A percentile compares a stretch with the other conserved stretches of the same genome.
phyloP scores from a whole-genome alignment of 805 yeast species.

The Tetrapisispora fleetii region DNA sequence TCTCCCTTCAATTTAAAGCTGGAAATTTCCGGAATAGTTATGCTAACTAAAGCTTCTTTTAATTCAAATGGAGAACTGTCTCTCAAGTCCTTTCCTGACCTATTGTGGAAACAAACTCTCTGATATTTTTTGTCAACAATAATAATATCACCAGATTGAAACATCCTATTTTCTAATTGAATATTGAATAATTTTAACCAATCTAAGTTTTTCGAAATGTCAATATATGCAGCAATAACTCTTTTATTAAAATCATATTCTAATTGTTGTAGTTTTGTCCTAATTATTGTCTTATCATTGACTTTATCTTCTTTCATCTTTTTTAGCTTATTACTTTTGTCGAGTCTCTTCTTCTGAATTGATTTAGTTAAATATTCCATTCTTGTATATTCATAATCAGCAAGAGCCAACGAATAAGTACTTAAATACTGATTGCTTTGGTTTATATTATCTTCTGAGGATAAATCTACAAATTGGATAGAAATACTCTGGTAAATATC shows the following conservation, averaged over 20 bases:
- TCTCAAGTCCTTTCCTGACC: conserved; percentile 31
- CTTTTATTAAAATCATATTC: conserved; percentile 36
- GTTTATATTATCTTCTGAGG: conserved; percentile 12
- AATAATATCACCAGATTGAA: conserved; percentile 45
- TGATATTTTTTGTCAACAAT: conserved; percentile 36
- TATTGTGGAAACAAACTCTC: conserved; percentile 25
- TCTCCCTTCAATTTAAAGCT: conserved; percentile 2
- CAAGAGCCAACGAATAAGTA: conserved; percentile 30
- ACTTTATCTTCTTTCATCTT: conserved; percentile 37
- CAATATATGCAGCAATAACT: conserved; percentile 41
- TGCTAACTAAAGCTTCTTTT: conserved; percentile 23
- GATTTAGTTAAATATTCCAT: conserved; percentile 32
- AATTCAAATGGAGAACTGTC: conserved; percentile 29
- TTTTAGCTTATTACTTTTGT: conserved; percentile 37
- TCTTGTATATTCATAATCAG: conserved; percentile 39
- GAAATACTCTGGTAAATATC: conserved; percentile 15
- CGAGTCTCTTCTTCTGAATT: conserved; percentile 30
- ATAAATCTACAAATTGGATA: conserved; percentile 14
- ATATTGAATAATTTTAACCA: conserved; percentile 21
- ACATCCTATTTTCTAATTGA: conserved; percentile 20
- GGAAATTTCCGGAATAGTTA: conserved; percentile 13
- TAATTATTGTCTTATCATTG: conserved; percentile 34
- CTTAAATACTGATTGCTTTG: conserved; percentile 20
- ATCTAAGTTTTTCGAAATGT: conserved; percentile 32
- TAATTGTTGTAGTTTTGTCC: conserved; percentile 40